These are phyloP conservation scores for Pseudogymnoascus sp. DNA, from an alignment of 2,329 filamentous ascomycete species.

Conservation along the genomic window DNA sequence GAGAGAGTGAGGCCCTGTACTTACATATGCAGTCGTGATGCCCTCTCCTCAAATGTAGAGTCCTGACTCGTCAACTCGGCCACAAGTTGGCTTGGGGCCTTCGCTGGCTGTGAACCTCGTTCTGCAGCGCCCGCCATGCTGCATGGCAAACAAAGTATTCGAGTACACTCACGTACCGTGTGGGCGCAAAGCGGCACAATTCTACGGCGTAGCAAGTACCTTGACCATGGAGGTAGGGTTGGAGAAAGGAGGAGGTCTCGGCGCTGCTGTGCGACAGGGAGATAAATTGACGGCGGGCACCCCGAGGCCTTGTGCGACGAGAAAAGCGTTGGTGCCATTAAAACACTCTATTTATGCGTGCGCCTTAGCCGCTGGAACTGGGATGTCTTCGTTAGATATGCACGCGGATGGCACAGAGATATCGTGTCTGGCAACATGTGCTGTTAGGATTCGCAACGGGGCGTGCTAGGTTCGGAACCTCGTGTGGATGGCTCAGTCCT, in stretches of 20 bases:
- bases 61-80: not conserved
- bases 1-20: not conserved
- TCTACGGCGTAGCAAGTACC: not conserved
- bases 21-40: slow-evolving; percentile 2
- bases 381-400: not conserved
- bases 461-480: not conserved
- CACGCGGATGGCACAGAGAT: not conserved
- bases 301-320: not conserved
- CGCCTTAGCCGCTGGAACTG: not conserved
- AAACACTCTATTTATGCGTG: not conserved
- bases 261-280: slow-evolving; percentile 3
- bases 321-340: not conserved
- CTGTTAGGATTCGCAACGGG: not conserved
- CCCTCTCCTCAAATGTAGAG: not conserved
- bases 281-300: not conserved
- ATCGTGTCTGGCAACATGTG: not conserved
- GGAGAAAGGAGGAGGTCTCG: not conserved
- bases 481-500: not conserved
- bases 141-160: not conserved
- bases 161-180: not conserved
- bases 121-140: not conserved
- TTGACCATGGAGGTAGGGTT: not conserved
- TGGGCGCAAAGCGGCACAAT: not conserved
- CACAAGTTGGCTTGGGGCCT: not conserved
- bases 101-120: not conserved